These are phyloP conservation scores for Euphorbia tirucalli DNA, from an alignment of 345 rosid genomes.

Conservation along the genomic window DNA sequence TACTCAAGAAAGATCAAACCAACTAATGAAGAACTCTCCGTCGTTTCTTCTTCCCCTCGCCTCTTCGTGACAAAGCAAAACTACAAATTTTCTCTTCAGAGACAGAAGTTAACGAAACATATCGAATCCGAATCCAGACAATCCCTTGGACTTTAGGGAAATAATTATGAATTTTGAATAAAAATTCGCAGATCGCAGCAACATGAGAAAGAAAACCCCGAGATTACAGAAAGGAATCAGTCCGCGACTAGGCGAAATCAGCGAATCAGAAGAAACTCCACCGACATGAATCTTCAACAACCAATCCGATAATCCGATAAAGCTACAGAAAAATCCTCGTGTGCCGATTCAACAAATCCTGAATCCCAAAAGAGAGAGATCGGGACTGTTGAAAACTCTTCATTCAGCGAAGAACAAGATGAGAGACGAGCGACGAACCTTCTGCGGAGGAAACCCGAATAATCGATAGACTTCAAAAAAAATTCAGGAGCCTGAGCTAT, in stretches of 20 bases:
- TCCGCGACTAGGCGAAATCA: neutral
- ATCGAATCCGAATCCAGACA: neutral
- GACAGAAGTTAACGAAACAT: neutral
- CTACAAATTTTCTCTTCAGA: neutral
- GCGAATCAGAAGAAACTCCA: neutral
- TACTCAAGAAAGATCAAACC: conserved; percentile 23
- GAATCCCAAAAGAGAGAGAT: neutral
- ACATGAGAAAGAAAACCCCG: conserved; percentile 3
- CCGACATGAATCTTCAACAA: conserved; percentile 14
- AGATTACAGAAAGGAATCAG: neutral
- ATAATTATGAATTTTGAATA: neutral
- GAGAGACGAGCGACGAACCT: neutral
- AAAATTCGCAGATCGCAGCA: conserved; percentile 9
- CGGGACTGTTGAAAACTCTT: neutral
- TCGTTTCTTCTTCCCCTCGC: conserved; percentile 3
- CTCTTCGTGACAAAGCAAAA: neutral
- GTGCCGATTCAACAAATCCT: neutral
- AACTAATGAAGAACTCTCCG: conserved; percentile 16
- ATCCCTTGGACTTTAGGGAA: neutral
- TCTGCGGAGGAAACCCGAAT: too few relatives aligned
- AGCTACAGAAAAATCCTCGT: neutral
- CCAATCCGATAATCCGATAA: conserved; percentile 3
- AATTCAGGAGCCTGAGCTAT: neutral
- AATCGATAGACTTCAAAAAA: neutral
- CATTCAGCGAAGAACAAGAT: neutral